Evolutionary conservation across 257 asterid species (phyloP), one percentile per base, ranked within the genome.

Genomic region (Anisodus acutangulus): DNA sequence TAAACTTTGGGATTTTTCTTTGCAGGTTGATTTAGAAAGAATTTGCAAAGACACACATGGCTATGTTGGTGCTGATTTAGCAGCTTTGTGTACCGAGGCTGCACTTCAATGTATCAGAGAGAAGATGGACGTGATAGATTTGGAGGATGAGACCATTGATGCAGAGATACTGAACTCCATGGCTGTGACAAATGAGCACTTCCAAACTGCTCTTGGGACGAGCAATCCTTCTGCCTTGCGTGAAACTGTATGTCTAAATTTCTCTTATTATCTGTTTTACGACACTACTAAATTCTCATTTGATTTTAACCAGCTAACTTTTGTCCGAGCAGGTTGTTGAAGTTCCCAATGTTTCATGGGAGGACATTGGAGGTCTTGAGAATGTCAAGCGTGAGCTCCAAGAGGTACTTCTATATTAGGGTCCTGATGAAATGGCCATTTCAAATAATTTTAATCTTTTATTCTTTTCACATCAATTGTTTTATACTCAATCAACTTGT

Each of bases 321-420:
- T 82, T 80, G 72, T 54, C 19, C 31, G 22, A 84, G 6, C 78
- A 93, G 98, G 98, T 95, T 82, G 93, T 91, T 86, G 97, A 91
- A 86, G 94, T 90, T 62, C 94, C 96, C 6, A 92, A 92, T 83
- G 93, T 90, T 47, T 87, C 87, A 85, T 92, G 96, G 94, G 89
- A 91, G 53, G 96, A 91, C 69, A 87, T 91, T 17, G 96, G 96
- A 54, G 98, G 98, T 80, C 98, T 95, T 35, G 95, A 90, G 85
- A 93, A 91, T 81, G 97, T 95, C 86, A 94, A 95, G 91, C 92
- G 98, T 37, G 98, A 95, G 86, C 98, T 95, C 85, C 98, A 95
- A 85, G 98, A 94, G 98, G 98, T 95, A 86, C 37, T 74, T 64
- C 17, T 83, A 8, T 12, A 49, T 58, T 74, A 55, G 11, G 11